These are phyloP conservation scores for Triglochin maritima DNA, from an alignment of 106 monocot genomes.

Conservation along the genomic window DNA sequence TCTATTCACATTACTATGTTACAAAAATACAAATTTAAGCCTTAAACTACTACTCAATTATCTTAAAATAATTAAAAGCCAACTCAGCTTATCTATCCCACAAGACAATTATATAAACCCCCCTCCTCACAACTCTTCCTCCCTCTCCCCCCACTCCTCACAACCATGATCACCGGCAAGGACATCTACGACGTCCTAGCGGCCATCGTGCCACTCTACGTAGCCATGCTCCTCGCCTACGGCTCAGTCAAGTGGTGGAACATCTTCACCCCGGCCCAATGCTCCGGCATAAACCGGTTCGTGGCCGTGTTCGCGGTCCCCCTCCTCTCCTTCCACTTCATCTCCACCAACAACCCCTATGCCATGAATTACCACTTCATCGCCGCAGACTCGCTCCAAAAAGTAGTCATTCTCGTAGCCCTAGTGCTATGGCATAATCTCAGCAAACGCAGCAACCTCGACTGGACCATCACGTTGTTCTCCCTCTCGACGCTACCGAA, in stretches of 20 bases:
- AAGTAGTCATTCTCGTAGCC: conserved; percentile 33
- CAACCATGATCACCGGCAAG: conserved; percentile 38
- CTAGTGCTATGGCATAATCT: conserved; percentile 24
- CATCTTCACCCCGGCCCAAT: conserved; percentile 55
- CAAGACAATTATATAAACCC: too few species aligned
- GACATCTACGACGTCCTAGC: conserved; percentile 47
- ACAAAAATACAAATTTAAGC: too few species aligned
- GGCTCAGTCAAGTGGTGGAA: conserved; percentile 38
- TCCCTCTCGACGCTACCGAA: conserved; percentile 48
- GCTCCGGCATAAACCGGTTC: conserved; percentile 58
- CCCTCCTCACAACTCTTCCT: neutral
- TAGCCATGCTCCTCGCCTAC: conserved; percentile 42
- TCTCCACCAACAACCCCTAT: conserved; percentile 36
- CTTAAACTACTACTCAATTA: too few species aligned
- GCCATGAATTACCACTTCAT: conserved; percentile 47
- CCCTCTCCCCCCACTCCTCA: neutral
- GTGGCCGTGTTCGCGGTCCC: conserved; percentile 45
- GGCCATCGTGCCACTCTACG: conserved; percentile 43
- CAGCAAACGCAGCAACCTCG: conserved; percentile 13
- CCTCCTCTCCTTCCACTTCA: conserved; percentile 49
- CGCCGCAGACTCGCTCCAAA: conserved; percentile 51
- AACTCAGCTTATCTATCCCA: too few species aligned
- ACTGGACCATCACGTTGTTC: conserved; percentile 51
- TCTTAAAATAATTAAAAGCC: too few species aligned
- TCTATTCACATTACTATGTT: too few species aligned